Conservation (phyloP, 2,329 filamentous ascomycete genomes). For the Fusarium verrucosum region DNA sequence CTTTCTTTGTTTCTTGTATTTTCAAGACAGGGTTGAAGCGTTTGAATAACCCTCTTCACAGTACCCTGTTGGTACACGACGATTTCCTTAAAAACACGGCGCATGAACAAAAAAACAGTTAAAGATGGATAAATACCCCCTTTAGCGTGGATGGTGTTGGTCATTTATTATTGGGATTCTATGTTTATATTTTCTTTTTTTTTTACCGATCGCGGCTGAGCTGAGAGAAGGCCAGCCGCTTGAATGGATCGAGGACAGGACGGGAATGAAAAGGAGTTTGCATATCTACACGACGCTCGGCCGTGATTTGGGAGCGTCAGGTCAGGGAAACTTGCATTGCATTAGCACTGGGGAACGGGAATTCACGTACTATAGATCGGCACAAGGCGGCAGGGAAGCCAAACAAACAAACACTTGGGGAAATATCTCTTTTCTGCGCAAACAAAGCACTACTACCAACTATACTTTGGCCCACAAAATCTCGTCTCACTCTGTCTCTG, state of each 20-base stretch:
- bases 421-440: slow-evolving; percentile 34
- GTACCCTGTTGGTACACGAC: slow-evolving; percentile 29
- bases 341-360: slow-evolving; percentile 38
- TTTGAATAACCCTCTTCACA: slow-evolving; percentile 34
- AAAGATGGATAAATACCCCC: slow-evolving; percentile 48
- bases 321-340: slow-evolving; percentile 40
- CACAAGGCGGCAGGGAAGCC: slow-evolving; percentile 40
- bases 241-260: slow-evolving; percentile 29
- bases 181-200: slow-evolving; percentile 33
- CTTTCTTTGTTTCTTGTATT: slow-evolving; percentile 11
- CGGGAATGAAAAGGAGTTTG: slow-evolving; percentile 42
- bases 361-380: slow-evolving; percentile 44
- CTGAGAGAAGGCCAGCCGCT: too few relatives aligned
- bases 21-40: slow-evolving; percentile 32
- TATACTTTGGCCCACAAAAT: slow-evolving; percentile 4
- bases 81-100: slow-evolving; percentile 44
- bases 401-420: slow-evolving; percentile 42
- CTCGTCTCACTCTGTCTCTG: slow-evolving; percentile 5
- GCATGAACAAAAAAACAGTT: slow-evolving; percentile 46
- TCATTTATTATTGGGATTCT: slow-evolving; percentile 37
- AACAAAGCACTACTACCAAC: slow-evolving; percentile 35
- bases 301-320: slow-evolving; percentile 38
- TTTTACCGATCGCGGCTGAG: slow-evolving; percentile 21
- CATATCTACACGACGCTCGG: slow-evolving; percentile 43
- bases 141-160: slow-evolving; percentile 43